These are phyloP conservation scores for Mycena vulgaris DNA, from an alignment of 768 basidiomycete species.

Conservation along the genomic window DNA sequence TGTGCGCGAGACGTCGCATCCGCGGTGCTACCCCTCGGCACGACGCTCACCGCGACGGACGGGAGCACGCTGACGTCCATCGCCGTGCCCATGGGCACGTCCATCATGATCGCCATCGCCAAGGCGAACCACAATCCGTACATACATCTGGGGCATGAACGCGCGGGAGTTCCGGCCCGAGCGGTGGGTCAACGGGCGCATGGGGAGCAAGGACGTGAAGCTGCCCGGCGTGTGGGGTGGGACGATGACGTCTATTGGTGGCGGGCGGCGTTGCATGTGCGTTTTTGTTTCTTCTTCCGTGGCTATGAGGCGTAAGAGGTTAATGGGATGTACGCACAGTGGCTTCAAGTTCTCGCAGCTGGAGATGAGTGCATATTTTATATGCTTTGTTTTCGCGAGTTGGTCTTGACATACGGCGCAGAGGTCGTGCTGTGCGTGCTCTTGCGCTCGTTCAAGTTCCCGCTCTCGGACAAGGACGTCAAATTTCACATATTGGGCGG, in stretches of 20 bases:
- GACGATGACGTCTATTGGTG: slow-evolving; percentile 63
- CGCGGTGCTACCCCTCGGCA: slow-evolving; percentile 56
- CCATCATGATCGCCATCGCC: slow-evolving; percentile 54
- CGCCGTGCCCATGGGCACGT: slow-evolving; percentile 56
- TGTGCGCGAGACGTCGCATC: slow-evolving; percentile 3
- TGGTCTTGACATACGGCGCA: background rate
- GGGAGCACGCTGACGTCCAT: slow-evolving; percentile 56
- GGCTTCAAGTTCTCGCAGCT: slow-evolving; percentile 71
- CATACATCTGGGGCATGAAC: slow-evolving; percentile 66
- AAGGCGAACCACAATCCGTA: slow-evolving; percentile 56
- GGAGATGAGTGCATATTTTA: slow-evolving; percentile 61
- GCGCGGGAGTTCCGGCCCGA: slow-evolving; percentile 68
- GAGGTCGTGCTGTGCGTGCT: slow-evolving; percentile 21
- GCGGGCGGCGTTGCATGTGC: slow-evolving; percentile 62
- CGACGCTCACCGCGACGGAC: slow-evolving; percentile 54
- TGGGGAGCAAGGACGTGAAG: slow-evolving; percentile 36
- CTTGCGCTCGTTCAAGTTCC: slow-evolving; percentile 6
- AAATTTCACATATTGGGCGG: slow-evolving; percentile 1
- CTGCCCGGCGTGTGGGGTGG: slow-evolving; percentile 56
- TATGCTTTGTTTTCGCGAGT: background rate
- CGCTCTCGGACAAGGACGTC: slow-evolving; percentile 8
- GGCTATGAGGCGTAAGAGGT: background rate
- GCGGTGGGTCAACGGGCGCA: slow-evolving; percentile 59
- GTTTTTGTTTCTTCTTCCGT: slow-evolving; percentile 30
- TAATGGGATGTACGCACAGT: slow-evolving; percentile 38